Evolutionary conservation across 176 grass and related monocot genomes (phyloP).

Genomic region (Musa schizocarpa): DNA sequence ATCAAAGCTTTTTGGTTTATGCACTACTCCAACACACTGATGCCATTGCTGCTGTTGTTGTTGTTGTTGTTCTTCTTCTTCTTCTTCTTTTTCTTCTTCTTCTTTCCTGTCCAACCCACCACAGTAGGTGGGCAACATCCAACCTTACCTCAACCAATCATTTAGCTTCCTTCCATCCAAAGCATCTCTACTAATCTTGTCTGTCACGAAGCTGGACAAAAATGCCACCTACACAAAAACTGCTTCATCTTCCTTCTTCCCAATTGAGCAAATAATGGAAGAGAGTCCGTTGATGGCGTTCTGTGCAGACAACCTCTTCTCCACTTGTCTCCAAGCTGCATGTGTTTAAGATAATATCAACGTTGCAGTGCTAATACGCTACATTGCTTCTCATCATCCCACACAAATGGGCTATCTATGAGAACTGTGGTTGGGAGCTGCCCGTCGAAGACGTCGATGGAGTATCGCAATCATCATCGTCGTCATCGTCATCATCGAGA

Average conservation of each 20-base stretch:
- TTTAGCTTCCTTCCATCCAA: background rate
- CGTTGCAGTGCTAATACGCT: background rate
- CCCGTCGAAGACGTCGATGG: conserved; percentile 36
- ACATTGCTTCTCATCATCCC: background rate
- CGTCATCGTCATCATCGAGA: conserved; percentile 33
- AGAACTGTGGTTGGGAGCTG: conserved; percentile 21
- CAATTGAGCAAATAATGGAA: background rate
- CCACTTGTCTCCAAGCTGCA: background rate
- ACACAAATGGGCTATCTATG: background rate
- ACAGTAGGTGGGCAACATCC: background rate
- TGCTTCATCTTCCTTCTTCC: background rate
- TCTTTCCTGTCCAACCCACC: background rate
- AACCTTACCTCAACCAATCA: background rate
- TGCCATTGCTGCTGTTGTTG: no score
- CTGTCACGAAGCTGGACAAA: background rate
- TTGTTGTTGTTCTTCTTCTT: no score
- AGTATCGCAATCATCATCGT: conserved; percentile 39
- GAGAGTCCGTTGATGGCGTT: background rate
- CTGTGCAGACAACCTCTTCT: background rate
- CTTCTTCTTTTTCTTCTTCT: background rate
- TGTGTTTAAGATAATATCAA: background rate
- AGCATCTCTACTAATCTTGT: background rate
- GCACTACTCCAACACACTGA: no score
- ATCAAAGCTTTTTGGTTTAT: background rate
- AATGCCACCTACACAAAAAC: background rate